Base-by-base conservation (phyloP, 257 asterid species). In the Henckelia pumila region DNA sequence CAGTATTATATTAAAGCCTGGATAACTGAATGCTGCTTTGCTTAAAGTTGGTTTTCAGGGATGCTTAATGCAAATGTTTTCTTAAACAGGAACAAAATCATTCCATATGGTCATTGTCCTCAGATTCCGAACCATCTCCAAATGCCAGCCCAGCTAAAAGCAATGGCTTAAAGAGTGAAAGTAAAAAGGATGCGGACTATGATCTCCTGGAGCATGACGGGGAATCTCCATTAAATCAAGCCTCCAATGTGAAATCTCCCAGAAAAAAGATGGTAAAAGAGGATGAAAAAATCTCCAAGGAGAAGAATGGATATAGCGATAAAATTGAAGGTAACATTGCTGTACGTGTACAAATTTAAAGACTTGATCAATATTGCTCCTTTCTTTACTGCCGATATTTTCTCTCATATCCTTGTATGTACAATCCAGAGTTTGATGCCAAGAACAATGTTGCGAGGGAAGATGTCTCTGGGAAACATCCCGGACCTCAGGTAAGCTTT, bases 61-160 rank as follows among this genome's bases (percentile, higher is more conserved):
- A 58, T 74, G 70, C 55, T 70, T 19, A 64, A 49, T 72, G 68
- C 26, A 55, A 76, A 71, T 47, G 59, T 60, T n/a, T 75, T 72
- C 69, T 64, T 79, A 50, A 69, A 70, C 84, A 85, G 91, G 92
- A 73, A 69, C 67, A 64, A 53, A 59, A 71, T 30, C 78, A 61
- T 71, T 73, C 88, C 62, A 65, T 84, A 52, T 87, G 80, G 90
- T 55, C 91, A 14, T 37, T 89, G 77, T 83, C 95, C 72, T 87
- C 95, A 3, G 96, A 85, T 82, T 78, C 96, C 30, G 95, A 89
- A 77, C 75, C 88, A 73, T 68, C 80, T 64, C 85, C 52, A 63
- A 89, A 81, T 73, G 69, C 71, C 58, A 75, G 47, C 50, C 78
- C 79, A 62, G 50, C 64, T 64, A 80, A 69, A 61, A 75, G 59